Base-by-base conservation (phyloP, 192 early-diverging fungal species). In the Podila verticillata region DNA sequence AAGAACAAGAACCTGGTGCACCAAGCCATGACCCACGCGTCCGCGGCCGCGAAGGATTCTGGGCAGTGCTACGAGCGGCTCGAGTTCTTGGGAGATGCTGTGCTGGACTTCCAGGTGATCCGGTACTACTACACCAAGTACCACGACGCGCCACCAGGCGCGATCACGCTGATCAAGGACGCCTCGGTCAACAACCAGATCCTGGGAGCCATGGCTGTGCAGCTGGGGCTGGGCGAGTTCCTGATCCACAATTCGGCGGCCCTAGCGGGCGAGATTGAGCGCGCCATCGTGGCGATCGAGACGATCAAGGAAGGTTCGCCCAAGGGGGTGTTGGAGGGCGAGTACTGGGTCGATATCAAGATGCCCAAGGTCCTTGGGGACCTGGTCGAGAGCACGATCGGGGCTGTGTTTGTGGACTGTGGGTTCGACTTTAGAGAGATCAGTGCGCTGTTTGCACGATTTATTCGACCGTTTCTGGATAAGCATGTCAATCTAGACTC, bases 301-400 rank as follows among this genome's bases (percentile, higher is more conserved):
- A 44, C 1, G 34, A 48, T 70, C 32, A 73, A 84, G 65, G 61
- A 78, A 57, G 56, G 77, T 0, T 47, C 57, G 8, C 1, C 61
- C 31, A 67, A 44, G 6, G 57, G 74, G 62, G 34, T 64, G 61
- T 56, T 83, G 70, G 66, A 85, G 81, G 67, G 89, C 8, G 92
- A 95, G 65, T 96, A 92, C 70, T 95, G 96, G 96, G 84, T 86
- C 39, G 82, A 91, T 32, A 71, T 94, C 20, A 84, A 85, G 12
- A 89, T 95, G 19, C 97, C 97, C 26, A 98, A 98, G 66, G 92
- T 94, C 0, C 73, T 95, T 48, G 92, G 92, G 12, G 97, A 98
- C 83, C 75, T 97, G 1, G 86, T 96, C 15, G 97, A 98, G 81
- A 92, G 93, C 47, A 87, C 96, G 48, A 44, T 96, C 15, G 97